phyloP scores from a whole-genome alignment of 164 flowering plant species.

The Aristolochia fimbriata region DNA sequence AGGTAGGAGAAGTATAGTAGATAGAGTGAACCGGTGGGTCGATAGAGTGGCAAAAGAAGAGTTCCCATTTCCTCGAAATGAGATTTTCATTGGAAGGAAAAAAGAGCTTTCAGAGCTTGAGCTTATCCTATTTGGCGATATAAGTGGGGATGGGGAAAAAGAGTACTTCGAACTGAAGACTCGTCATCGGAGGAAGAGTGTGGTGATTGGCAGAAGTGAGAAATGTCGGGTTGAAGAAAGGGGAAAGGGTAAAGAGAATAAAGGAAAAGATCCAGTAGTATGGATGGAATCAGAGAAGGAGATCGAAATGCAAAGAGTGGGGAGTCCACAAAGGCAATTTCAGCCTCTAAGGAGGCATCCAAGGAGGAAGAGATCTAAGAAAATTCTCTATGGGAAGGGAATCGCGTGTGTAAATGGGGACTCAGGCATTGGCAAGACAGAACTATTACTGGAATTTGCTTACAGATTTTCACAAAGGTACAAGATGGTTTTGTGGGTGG shows the following conservation, averaged over 20 bases:
- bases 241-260: conserved; percentile 23
- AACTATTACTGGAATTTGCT: conserved; percentile 82
- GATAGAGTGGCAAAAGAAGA: conserved; percentile 81
- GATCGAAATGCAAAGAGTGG: conserved; percentile 71
- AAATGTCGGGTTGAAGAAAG: conserved; percentile 31
- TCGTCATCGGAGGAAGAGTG: conserved; percentile 46
- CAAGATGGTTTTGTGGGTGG: conserved; percentile 91
- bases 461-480: conserved; percentile 76
- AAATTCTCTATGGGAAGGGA: conserved; percentile 77
- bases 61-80: conserved; percentile 77
- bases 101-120: conserved; percentile 84
- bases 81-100: conserved; percentile 82
- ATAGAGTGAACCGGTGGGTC: conserved; percentile 59
- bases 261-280: conserved; percentile 72
- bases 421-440: conserved; percentile 91
- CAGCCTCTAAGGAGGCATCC: conserved; percentile 22
- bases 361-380: conserved; percentile 45
- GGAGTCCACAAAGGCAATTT: conserved; percentile 24
- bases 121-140: conserved; percentile 77
- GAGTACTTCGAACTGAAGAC: conserved; percentile 82
- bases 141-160: conserved; percentile 66
- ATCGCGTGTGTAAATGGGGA: conserved; percentile 91
- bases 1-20: conserved; percentile 82
- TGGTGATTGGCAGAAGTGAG: conserved; percentile 48
- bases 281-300: conserved; percentile 96